Evolutionary conservation across 352 stramenopile genomes (phyloP), one percentile per base, ranked within the genome.

Genomic region (Phytophthora litchii): DNA sequence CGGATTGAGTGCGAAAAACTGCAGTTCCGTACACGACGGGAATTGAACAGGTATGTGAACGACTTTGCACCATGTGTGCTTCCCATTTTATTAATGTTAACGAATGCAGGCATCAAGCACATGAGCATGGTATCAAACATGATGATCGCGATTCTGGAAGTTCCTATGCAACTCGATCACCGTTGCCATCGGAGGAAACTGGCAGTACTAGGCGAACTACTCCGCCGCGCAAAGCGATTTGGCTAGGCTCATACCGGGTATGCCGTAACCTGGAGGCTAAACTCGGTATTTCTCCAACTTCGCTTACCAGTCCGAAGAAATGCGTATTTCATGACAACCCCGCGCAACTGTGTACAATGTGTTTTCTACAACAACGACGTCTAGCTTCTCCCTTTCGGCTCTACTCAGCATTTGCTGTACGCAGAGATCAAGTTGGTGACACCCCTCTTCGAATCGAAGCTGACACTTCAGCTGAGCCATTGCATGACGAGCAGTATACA

Each of bases 1-100:
- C 69, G 50, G 23, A 12, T 20, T 4, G 62, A 64, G 0, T 89
- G 80, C 17, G 55, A 72, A 23, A 54, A 54, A 0, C 25, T 67
- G 1, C 61, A 85, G 51, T 83, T 89, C 25, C 71, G 66, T 6
- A 77, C 71, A 12, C 75, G 67, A 2, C 67, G 62, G 50, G 76
- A 88, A 31, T 44, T 88, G 0, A 48, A 55, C 14, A 70, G 61
- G 71, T 80, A 54, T 32, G 32, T 31, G 17, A 44, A 37, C 32
- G 7, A 34, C 7, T 43, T 10, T 12, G 5, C 3, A 17, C 44
- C 31, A 4, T 21, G 14, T 32, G 21, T 35, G 13, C 11, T 36
- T n/a, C 6, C 8, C 19, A 29, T 44, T 20, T n/a, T 44, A 29
- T 44, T 44, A 29, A 16, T n/a, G 2, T 36, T 53, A 45, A 19